Evolutionary conservation across 2,329 filamentous ascomycete genomes (phyloP), one percentile per base, ranked within the genome.

Genomic region (Dactylellina parvicollis): DNA sequence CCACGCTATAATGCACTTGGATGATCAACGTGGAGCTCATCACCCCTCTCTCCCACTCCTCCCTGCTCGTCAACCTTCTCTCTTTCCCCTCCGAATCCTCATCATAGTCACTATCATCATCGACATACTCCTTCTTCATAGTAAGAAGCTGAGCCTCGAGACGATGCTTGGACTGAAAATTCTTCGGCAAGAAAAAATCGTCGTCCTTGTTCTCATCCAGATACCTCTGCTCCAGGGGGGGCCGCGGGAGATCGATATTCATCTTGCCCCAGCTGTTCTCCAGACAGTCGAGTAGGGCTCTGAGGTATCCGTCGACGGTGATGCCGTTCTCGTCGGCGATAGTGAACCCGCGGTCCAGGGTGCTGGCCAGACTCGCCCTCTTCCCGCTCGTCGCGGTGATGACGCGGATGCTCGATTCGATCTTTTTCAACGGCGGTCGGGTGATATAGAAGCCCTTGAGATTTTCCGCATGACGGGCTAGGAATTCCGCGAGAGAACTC

Each of bases 21-120:
- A 72, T 65, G 46, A 72, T 65, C 22, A 72, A 22, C 16, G 67
- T 72, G 16, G 67, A 72, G 20, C 59, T 72, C 67, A 72, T 72
- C 34, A 52, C 52, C 4, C 59, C 59, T 8, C 30, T 64, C 44
- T 72, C 67, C 67, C 67, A 72, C 36, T 72, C 67, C 59, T 72
- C 59, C 40, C 34, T 20, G 5, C 50, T 64, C 3, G 59, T 54
- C 59, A 57, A 38, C 10, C 49, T 14, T 22, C 9, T 16, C 34
- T 22, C 24, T 10, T 50, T 26, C 44, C 20, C 22, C 24, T 50
- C 34, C 38, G 24, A 10, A 16, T 40, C 40, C 22, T 52, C 52
- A 16, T 57, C 52, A 34, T 44, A 40, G 7, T 40, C 40, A 10
- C 49, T 52, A 16, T 72, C 59, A 10, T 65, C 52, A 44, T 65